phyloP scores from a whole-genome alignment of 1,284 basidiomycete genomes.

The Puccinia coronata region DNA sequence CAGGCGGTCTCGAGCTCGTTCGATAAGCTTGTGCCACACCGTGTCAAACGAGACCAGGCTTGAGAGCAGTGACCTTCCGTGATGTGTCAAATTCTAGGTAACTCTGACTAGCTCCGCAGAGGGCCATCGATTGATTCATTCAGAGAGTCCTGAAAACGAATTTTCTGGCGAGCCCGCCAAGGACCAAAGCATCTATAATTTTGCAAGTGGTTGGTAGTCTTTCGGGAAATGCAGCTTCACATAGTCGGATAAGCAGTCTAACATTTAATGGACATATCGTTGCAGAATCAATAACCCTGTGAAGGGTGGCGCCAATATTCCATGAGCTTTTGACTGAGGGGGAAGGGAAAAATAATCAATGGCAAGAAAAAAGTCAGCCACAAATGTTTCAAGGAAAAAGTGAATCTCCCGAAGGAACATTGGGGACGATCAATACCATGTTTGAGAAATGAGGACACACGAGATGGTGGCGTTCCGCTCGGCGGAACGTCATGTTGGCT shows the following conservation, averaged over 20 bases:
- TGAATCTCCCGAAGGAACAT: too few species aligned
- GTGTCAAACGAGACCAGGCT: background rate
- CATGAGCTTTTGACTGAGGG: too few species aligned
- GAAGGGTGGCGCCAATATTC: too few species aligned
- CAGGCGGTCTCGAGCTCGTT: slow-evolving; percentile 5
- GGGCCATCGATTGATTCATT: slow-evolving; percentile 19
- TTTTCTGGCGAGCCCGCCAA: background rate
- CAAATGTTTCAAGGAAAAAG: too few species aligned
- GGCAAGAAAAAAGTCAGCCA: too few species aligned
- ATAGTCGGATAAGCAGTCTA: slow-evolving; percentile 40
- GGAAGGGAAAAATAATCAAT: slow-evolving; percentile 29
- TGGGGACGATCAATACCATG: too few species aligned
- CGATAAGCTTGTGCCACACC: slow-evolving; percentile 25
- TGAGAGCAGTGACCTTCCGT: too few species aligned
- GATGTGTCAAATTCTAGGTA: background rate
- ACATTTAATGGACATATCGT: slow-evolving; percentile 34
- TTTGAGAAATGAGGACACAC: too few species aligned
- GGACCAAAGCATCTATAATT: background rate
- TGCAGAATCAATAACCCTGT: too few species aligned
- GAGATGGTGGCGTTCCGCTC: too few species aligned
- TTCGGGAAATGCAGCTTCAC: slow-evolving; percentile 16
- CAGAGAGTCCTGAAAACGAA: background rate
- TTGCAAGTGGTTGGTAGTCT: background rate
- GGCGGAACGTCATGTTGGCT: too few species aligned
- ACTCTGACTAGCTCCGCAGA: background rate